A percentile compares a stretch with the other conserved stretches of the same genome.
phyloP scores from a whole-genome alignment of 2,329 filamentous ascomycete genomes.

The Venturia nashicola region DNA sequence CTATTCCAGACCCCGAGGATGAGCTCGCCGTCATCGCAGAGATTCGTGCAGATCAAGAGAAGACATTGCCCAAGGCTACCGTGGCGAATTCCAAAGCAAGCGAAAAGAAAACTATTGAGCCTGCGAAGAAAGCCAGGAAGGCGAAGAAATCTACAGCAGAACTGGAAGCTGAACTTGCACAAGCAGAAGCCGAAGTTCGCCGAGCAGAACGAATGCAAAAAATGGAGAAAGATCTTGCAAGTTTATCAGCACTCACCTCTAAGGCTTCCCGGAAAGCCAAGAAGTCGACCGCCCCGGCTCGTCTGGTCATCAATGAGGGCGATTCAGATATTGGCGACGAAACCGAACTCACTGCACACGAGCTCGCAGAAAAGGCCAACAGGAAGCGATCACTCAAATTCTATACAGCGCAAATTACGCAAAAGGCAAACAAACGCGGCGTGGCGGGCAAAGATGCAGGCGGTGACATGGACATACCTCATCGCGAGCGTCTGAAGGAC shows the following conservation, averaged over 20 bases:
- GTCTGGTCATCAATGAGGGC: slow-evolving; percentile 35
- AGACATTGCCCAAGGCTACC: background rate
- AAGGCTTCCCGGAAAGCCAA: slow-evolving; percentile 34
- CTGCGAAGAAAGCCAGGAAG: slow-evolving; percentile 25
- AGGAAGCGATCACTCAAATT: slow-evolving; percentile 91
- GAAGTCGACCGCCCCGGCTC: slow-evolving; percentile 28
- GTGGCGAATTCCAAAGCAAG: background rate
- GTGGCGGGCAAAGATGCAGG: slow-evolving; percentile 61
- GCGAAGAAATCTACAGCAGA: slow-evolving; percentile 35
- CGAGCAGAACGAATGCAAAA: slow-evolving; percentile 40
- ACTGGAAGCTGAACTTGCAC: slow-evolving; percentile 37
- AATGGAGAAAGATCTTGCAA: slow-evolving; percentile 60
- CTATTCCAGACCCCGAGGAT: slow-evolving; percentile 33
- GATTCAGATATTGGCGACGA: slow-evolving; percentile 93
- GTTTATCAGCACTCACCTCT: slow-evolving; percentile 52
- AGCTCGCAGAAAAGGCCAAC: slow-evolving; percentile 74
- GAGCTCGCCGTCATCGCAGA: slow-evolving; percentile 23
- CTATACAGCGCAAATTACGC: slow-evolving; percentile 94
- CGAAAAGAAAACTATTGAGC: background rate
- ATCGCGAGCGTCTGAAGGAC: slow-evolving; percentile 79
- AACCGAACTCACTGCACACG: slow-evolving; percentile 59
- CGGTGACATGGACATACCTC: slow-evolving; percentile 72
- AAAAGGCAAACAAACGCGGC: slow-evolving; percentile 80
- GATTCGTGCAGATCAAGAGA: slow-evolving; percentile 22
- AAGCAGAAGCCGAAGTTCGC: slow-evolving; percentile 41